Evolutionary conservation across 2,329 filamentous ascomycete genomes (phyloP).

Genomic region (Clarireedia hainanense): DNA sequence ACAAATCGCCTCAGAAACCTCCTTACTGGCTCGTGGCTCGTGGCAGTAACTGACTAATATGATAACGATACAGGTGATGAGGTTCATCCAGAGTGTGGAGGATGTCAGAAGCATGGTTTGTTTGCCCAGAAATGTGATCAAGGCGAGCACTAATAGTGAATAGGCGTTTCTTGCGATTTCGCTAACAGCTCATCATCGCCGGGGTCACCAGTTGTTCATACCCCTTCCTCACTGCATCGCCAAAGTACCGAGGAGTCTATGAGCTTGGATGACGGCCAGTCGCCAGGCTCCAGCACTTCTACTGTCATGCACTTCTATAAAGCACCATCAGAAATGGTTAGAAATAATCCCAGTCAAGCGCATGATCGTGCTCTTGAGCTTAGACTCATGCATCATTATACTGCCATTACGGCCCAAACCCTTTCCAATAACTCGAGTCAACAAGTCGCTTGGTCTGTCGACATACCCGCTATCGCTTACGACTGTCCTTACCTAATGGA

Average conservation of each 20-base stretch:
- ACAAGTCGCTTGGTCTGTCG: constrained; percentile 51
- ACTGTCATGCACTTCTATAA: constrained; percentile 17
- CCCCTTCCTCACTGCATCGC: constrained; percentile 1
- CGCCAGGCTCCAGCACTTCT: constrained; percentile 14
- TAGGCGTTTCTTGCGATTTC: constrained; percentile 55
- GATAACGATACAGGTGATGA: constrained; percentile 41
- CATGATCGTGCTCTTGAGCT: constrained; percentile 42
- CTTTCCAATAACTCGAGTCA: constrained; percentile 44
- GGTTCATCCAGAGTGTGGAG: constrained; percentile 55
- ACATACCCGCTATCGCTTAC: constrained; percentile 55
- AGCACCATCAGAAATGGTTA: constrained; percentile 16
- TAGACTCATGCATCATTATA: constrained; percentile 57
- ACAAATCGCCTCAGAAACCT: background rate
- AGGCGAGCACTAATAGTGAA: background rate
- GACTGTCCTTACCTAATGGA: constrained; percentile 53
- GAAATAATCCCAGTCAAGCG: constrained; percentile 9
- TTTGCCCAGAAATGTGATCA: background rate
- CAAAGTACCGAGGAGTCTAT: constrained; percentile 1
- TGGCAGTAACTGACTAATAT: background rate
- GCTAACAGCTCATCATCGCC: constrained; percentile 31
- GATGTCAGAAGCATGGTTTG: constrained; percentile 53
- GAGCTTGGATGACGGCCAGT: background rate
- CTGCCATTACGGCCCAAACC: constrained; percentile 51
- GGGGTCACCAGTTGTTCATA: constrained; percentile 10
- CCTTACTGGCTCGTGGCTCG: background rate